Evolutionary conservation across 805 yeast genomes (phyloP), one percentile per base, ranked within the genome.

Genomic region (Wickerhamomyces strasburgensis): DNA sequence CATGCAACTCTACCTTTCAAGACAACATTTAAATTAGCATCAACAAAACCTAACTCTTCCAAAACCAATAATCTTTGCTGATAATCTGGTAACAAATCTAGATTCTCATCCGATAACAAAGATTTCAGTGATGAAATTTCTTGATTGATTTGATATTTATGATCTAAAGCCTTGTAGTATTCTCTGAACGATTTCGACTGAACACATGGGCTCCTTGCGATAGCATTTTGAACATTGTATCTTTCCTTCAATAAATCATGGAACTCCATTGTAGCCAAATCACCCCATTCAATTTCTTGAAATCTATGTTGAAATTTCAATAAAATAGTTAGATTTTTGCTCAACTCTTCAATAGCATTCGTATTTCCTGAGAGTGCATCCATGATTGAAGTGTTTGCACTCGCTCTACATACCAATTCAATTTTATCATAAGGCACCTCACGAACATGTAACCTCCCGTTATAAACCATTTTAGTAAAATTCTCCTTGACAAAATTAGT

Each of bases 1-100:
- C 95, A 93, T 0, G 94, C 95, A 32, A 86, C 95, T 43, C 97
- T 69, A 24, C 98, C 98, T 62, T 89, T 89, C 47, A 93, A 66
- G 29, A 77, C 78, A 15, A 85, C 93, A 40, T 86, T 89, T 48
- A 83, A 72, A 32, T 76, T 71, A 5, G 67, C 67, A 52, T 90
- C 96, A 29, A 93, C 79, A 56, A 84, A 93, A 11, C 76, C 85
- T n/a, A 88, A 66, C n/a, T 73, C 75, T 50, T 78, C 73, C 39
- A 93, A 67, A 3, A 93, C 96, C 27, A 71, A 72, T 27, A 93
- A 64, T 49, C 98, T 75, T 58, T 86, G 95, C 53, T 87, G 94
- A 55, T 93, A 93, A 56, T 93, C 96, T 0, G 98, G 98, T 26
- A 93, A 67, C 31, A 93, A 65, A 47, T 86, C 96, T 51, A 93